Conservation (phyloP, 192 early-diverging fungal genomes). For the Allomyces arbusculus region DNA sequence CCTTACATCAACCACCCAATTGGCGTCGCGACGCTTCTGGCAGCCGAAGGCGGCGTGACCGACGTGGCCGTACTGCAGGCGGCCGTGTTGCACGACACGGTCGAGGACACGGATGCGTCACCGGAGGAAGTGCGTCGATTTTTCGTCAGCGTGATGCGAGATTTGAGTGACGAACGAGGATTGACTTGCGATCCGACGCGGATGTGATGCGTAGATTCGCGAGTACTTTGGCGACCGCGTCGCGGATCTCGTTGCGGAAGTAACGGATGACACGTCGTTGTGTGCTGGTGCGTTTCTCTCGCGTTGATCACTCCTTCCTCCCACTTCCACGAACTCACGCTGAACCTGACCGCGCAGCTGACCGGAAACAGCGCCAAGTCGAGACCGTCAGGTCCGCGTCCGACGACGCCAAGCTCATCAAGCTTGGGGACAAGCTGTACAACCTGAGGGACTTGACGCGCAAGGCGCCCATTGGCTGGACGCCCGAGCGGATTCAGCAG, state of each 20-base stretch:
- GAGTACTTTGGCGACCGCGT: constrained; percentile 24
- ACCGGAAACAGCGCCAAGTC: constrained; percentile 36
- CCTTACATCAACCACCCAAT: constrained; percentile 47
- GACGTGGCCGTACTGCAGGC: constrained; percentile 24
- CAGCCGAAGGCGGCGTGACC: constrained; percentile 21
- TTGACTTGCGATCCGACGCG: background rate
- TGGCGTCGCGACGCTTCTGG: constrained; percentile 24
- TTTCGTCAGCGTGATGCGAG: background rate
- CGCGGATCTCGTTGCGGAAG: constrained; percentile 25
- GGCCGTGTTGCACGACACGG: constrained; percentile 44
- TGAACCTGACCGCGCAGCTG: background rate
- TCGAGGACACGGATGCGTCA: constrained; percentile 44
- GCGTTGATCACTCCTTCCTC: no score
- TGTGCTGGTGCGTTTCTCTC: constrained; percentile 1
- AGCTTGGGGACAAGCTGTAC: constrained; percentile 43
- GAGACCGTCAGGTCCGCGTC: constrained; percentile 28
- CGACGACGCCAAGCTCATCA: constrained; percentile 36
- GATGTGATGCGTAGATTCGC: constrained; percentile 11
- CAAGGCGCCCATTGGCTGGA: constrained; percentile 27
- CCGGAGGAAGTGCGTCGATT: constrained; percentile 21
- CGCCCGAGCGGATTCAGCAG: constrained; percentile 18
- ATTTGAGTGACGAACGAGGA: background rate
- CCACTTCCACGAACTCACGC: no score
- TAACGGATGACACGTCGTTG: constrained; percentile 36
- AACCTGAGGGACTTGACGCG: constrained; percentile 31